Evolutionary conservation across 495 filamentous ascomycete genomes (phyloP).

Genomic region (Aspergillus incahuasiensis): DNA sequence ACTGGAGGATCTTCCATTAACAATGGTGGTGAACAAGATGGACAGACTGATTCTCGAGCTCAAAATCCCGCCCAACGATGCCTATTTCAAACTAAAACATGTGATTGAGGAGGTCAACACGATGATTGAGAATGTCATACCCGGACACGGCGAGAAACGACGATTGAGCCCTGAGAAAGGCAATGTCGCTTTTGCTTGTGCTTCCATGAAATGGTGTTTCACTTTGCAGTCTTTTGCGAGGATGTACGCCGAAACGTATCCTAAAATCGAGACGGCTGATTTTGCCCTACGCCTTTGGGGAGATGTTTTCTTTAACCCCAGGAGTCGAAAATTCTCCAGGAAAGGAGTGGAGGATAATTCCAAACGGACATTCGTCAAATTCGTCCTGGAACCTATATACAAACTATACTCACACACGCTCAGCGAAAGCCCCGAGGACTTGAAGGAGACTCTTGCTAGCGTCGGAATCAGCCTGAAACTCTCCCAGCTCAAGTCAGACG

Average conservation of each 20-base stretch:
- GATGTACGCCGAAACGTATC: constrained; percentile 90
- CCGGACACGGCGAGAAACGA: constrained; percentile 73
- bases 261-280: constrained; percentile 70
- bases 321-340: constrained; percentile 82
- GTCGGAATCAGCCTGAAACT: constrained; percentile 86
- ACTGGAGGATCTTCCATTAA: constrained; percentile 82
- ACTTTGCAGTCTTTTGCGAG: constrained; percentile 88
- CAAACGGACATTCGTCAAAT: constrained; percentile 87
- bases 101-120: constrained; percentile 98
- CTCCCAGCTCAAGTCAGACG: constrained; percentile 83
- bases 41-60: constrained; percentile 92
- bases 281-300: constrained; percentile 87
- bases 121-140: constrained; percentile 80
- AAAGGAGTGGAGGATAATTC: constrained; percentile 77
- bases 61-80: constrained; percentile 89
- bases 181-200: constrained; percentile 92
- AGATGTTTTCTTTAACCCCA: constrained; percentile 93
- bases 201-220: constrained; percentile 93
- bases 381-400: constrained; percentile 94
- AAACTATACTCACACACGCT: constrained; percentile 96
- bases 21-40: constrained; percentile 93
- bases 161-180: constrained; percentile 93
- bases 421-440: constrained; percentile 80
- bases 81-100: constrained; percentile 98
- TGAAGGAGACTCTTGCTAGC: constrained; percentile 73